phyloP scores from a whole-genome alignment of 192 early-diverging fungal species.

The Backusella tuberculispora region DNA sequence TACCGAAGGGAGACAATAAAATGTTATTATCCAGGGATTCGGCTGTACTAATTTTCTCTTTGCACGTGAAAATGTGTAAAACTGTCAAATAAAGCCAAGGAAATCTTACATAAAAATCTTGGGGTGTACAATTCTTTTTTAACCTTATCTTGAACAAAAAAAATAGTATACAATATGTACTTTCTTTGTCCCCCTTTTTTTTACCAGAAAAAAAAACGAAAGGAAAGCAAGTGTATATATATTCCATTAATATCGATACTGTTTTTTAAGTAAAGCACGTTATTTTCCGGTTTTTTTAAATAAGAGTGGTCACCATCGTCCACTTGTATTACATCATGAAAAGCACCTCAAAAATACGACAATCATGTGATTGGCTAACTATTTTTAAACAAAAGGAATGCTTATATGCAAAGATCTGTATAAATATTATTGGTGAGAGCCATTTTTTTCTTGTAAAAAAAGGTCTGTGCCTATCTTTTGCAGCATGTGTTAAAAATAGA shows the following conservation, averaged over 20 bases:
- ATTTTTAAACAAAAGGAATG: conserved; percentile 16
- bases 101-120: conserved; percentile 5
- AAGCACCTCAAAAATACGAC: neutral
- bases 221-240: too few relatives aligned
- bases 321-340: conserved; percentile 3
- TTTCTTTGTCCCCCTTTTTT: neutral
- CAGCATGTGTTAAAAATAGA: conserved; percentile 23
- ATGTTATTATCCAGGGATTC: neutral
- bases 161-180: neutral
- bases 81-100: conserved; percentile 21
- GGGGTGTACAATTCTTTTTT: neutral
- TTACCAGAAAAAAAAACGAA: neutral
- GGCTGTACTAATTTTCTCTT: conserved; percentile 1
- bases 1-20: neutral
- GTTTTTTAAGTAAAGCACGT: too few relatives aligned
- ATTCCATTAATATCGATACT: too few relatives aligned
- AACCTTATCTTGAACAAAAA: neutral
- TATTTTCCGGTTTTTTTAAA: too few relatives aligned
- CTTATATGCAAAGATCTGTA: conserved; percentile 11
- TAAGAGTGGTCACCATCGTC: neutral
- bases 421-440: conserved; percentile 2
- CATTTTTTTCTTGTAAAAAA: neutral
- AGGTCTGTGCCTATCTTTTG: conserved; percentile 22
- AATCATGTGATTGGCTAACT: conserved; percentile 3
- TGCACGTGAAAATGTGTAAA: conserved; percentile 9